phyloP scores from a whole-genome alignment of 768 basidiomycete genomes.

The Cystofilobasidium ferigula region DNA sequence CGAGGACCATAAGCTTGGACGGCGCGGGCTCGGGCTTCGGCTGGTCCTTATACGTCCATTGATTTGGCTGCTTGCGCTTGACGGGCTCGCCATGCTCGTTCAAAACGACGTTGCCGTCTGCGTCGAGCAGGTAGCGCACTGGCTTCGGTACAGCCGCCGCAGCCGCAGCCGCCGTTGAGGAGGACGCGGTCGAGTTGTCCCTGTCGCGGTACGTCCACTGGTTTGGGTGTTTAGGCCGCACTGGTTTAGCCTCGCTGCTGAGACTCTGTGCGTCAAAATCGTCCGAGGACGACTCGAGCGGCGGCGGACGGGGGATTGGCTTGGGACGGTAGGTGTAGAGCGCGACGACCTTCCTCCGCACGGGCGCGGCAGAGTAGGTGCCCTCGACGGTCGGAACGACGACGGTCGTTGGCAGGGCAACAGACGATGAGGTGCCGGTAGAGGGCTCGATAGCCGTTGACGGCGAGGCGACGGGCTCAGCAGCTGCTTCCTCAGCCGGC shows the following conservation, averaged over 20 bases:
- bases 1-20: background rate
- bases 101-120: background rate
- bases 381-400: background rate
- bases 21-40: background rate
- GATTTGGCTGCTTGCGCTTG: constrained; percentile 6
- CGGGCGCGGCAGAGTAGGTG: background rate
- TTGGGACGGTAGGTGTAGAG: background rate
- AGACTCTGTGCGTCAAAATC: background rate
- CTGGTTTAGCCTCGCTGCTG: background rate
- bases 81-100: background rate
- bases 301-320: background rate
- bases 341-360: background rate
- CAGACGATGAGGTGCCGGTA: background rate
- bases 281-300: background rate
- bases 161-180: background rate
- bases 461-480: too few species aligned
- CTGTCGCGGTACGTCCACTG: constrained; percentile 4
- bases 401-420: background rate
- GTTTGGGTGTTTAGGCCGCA: background rate
- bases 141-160: background rate
- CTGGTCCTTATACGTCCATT: background rate
- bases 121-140: background rate
- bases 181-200: background rate
- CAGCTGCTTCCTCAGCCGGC: too few species aligned
- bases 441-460: too few species aligned